A percentile compares a stretch with the other conserved stretches of the same genome.
These are phyloP conservation scores for Luvunga scandens DNA, from an alignment of 345 rosid species.

Conservation along the genomic window DNA sequence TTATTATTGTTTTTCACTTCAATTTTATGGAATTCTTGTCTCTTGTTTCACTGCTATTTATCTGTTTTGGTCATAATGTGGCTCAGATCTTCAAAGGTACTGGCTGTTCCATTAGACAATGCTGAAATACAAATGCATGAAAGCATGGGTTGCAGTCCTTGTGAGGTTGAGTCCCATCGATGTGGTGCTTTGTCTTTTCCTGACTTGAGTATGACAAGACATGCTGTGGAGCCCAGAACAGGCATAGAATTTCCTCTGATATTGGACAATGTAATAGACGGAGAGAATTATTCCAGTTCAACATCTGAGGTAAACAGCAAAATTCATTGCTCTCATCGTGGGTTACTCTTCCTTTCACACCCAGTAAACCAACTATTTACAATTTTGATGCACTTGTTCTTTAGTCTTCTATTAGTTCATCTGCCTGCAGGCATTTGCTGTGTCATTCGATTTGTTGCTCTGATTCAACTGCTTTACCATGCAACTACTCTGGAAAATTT, in stretches of 20 bases:
- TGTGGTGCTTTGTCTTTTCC: slow-evolving; percentile 46
- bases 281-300: slow-evolving; percentile 34
- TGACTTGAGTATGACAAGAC: slow-evolving; percentile 46
- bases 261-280: slow-evolving; percentile 38
- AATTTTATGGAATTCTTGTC: not conserved
- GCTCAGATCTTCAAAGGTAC: slow-evolving; percentile 51
- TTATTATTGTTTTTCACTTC: not conserved
- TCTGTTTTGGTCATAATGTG: not conserved
- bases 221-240: slow-evolving; percentile 68
- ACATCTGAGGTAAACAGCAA: slow-evolving; percentile 57
- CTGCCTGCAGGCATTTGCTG: not conserved
- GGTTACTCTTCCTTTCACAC: not conserved
- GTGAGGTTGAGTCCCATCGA: slow-evolving; percentile 48
- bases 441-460: slow-evolving; percentile 2
- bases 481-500: not conserved
- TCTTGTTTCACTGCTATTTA: not conserved
- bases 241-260: slow-evolving; percentile 79
- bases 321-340: not conserved
- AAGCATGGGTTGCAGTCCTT: slow-evolving; percentile 46
- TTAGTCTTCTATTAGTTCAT: not conserved
- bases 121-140: slow-evolving; percentile 34
- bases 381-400: not conserved
- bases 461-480: not conserved
- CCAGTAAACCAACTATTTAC: not conserved
- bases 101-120: slow-evolving; percentile 40